Percentiles rank a stretch among this genome's conserved stretches.
These are phyloP conservation scores for Yamadazyma takamatsuzukensis DNA, from an alignment of 805 yeast genomes.

Conservation along the genomic window DNA sequence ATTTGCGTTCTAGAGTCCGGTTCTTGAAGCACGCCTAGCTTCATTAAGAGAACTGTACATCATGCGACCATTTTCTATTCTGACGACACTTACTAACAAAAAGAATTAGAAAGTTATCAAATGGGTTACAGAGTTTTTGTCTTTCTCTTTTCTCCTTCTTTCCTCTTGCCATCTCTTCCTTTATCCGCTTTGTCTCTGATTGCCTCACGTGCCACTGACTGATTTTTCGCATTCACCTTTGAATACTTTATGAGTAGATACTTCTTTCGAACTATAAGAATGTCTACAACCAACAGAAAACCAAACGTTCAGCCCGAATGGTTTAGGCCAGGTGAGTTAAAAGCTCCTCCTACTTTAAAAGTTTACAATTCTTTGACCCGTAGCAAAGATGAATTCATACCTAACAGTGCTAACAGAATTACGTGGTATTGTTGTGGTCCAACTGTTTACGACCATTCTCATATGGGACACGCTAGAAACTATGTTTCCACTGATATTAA, in stretches of 20 bases:
- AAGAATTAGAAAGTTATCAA: not conserved
- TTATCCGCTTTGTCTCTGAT: too few relatives aligned
- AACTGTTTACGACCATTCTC: constrained; percentile 92
- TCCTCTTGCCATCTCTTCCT: too few relatives aligned
- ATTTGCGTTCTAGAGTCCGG: constrained; percentile 47
- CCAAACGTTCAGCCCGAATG: constrained; percentile 37
- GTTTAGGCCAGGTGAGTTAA: constrained; percentile 17
- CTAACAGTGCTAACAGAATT: constrained; percentile 59
- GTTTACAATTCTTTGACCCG: constrained; percentile 83
- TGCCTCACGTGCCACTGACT: too few relatives aligned
- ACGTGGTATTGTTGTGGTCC: constrained; percentile 99
- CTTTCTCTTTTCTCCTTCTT: too few relatives aligned
- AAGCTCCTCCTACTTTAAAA: constrained; percentile 39
- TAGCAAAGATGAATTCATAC: constrained; percentile 73
- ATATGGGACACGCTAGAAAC: constrained; percentile 98
- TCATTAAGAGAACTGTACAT: constrained; percentile 26
- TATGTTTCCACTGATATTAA: constrained; percentile 93
- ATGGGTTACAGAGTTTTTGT: too few relatives aligned
- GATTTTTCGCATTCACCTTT: too few relatives aligned
- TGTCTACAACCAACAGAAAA: constrained; percentile 23
- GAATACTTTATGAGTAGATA: constrained; percentile 6
- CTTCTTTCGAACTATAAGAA: constrained; percentile 8
- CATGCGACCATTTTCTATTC: constrained; percentile 38
- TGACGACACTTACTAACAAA: constrained; percentile 4
- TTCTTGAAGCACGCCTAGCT: constrained; percentile 45